A percentile compares a stretch with the other conserved stretches of the same genome.
Evolutionary conservation across 371 early-diverging fungal species (phyloP).

Genomic region (Apophysomyces variabilis): DNA sequence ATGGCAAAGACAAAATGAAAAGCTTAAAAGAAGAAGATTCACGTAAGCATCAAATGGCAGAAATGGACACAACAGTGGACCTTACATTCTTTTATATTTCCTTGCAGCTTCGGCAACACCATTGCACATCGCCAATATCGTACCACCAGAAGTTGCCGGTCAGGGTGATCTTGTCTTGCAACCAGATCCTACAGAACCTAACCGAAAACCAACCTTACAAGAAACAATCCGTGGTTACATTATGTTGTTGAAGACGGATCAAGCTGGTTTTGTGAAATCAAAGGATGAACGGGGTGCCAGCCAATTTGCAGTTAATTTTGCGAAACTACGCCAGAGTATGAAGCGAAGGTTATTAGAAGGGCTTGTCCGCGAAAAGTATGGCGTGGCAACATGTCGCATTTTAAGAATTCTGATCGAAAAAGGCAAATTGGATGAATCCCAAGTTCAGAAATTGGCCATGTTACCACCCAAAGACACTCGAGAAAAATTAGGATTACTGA

Average conservation of each 20-base stretch:
- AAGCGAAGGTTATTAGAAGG: conserved; percentile 68
- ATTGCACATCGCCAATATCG: conserved; percentile 57
- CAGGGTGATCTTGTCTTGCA: conserved; percentile 61
- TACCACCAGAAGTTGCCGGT: conserved; percentile 55
- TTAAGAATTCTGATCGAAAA: conserved; percentile 76
- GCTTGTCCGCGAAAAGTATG: conserved; percentile 74
- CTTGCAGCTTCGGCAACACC: conserved; percentile 53
- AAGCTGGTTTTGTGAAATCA: conserved; percentile 67
- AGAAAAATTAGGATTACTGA: conserved; percentile 69
- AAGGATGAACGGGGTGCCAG: conserved; percentile 78
- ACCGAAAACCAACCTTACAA: conserved; percentile 45
- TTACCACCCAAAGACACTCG: conserved; percentile 74
- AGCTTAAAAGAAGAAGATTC: conserved; percentile 57
- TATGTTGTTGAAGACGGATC: conserved; percentile 65
- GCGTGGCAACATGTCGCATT: conserved; percentile 74
- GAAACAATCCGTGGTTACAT: conserved; percentile 68
- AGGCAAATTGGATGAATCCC: conserved; percentile 86
- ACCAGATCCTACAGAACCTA: conserved; percentile 49
- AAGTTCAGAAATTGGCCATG: conserved; percentile 80
- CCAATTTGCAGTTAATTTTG: conserved; percentile 72
- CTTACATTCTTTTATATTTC: neutral
- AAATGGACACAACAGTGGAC: neutral
- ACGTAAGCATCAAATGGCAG: conserved; percentile 39
- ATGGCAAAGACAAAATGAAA: conserved; percentile 51
- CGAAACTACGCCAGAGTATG: conserved; percentile 61